phyloP scores from a whole-genome alignment of 306 rosid species.

The Quercus aquifolioides region DNA sequence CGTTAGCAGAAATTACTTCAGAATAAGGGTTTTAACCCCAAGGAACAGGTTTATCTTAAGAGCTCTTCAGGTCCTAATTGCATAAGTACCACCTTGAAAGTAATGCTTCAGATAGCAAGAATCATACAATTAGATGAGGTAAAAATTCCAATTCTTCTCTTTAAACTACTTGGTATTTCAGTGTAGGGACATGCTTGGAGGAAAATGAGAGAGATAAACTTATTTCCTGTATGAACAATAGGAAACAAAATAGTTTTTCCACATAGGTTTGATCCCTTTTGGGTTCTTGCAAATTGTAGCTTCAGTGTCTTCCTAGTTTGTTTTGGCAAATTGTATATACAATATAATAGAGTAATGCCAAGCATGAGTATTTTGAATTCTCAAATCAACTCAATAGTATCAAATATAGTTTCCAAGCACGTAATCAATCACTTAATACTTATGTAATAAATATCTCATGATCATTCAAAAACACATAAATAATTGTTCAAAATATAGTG shows the following conservation, averaged over 20 bases:
- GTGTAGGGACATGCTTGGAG: conserved; percentile 9
- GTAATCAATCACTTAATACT: no score
- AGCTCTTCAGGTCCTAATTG: conserved; percentile 31
- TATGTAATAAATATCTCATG: no score
- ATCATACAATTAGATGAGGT: conserved; percentile 81
- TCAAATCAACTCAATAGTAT: no score
- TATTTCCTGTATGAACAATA: background rate
- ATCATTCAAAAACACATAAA: no score
- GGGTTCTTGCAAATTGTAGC: background rate
- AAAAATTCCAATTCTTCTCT: conserved; percentile 24
- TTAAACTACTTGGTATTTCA: conserved; percentile 6
- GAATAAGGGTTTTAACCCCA: conserved; percentile 54
- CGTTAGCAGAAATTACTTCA: conserved; percentile 57
- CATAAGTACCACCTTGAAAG: conserved; percentile 36
- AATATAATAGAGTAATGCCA: no score
- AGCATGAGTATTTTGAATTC: no score
- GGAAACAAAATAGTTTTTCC: background rate
- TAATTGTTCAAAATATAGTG: no score
- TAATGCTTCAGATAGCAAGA: conserved; percentile 58
- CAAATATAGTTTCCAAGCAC: no score
- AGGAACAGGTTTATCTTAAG: conserved; percentile 44
- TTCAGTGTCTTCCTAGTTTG: conserved; percentile 8
- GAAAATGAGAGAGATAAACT: background rate
- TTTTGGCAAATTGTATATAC: background rate
- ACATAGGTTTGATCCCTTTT: background rate